A percentile compares a stretch with the other conserved stretches of the same genome.
These are phyloP conservation scores for Moesziomyces sp. DNA, from an alignment of 1,284 basidiomycete species.

Conservation along the genomic window DNA sequence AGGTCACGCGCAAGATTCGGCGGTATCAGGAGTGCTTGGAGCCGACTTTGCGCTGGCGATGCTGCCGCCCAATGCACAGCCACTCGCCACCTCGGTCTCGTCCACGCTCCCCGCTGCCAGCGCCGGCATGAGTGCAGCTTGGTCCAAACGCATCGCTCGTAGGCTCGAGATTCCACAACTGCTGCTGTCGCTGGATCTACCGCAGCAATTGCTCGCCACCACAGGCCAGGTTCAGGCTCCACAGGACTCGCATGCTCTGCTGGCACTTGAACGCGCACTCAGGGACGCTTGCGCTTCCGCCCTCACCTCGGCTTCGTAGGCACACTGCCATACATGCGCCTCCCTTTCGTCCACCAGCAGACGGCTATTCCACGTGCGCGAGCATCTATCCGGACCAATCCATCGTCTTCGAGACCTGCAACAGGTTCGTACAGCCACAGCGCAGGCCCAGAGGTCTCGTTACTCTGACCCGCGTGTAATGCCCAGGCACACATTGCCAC, in stretches of 20 bases:
- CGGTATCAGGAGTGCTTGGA: slow-evolving; percentile 9
- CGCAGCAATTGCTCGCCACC: slow-evolving; percentile 7
- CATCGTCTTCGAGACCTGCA: too few species aligned
- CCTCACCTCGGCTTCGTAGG: background rate
- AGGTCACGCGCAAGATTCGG: background rate
- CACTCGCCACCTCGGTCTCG: slow-evolving; percentile 4
- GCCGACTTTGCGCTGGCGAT: slow-evolving; percentile 51
- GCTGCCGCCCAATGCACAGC: slow-evolving; percentile 2
- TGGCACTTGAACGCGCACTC: slow-evolving; percentile 45
- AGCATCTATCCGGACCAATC: too few species aligned
- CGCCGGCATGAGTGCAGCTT: slow-evolving; percentile 11
- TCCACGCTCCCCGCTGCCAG: slow-evolving; percentile 8
- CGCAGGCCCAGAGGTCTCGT: too few species aligned
- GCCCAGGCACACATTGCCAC: too few species aligned
- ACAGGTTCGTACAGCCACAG: too few species aligned
- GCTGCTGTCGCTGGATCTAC: slow-evolving; percentile 49
- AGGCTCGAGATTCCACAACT: slow-evolving; percentile 42
- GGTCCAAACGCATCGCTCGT: slow-evolving; percentile 27
- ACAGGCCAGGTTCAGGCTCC: slow-evolving; percentile 11
- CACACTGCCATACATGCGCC: too few species aligned
- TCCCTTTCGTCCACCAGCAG: too few species aligned
- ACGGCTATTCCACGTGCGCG: too few species aligned
- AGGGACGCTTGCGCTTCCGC: slow-evolving; percentile 21
- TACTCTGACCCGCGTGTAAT: too few species aligned
- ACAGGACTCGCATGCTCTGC: slow-evolving; percentile 39